Percentiles rank a stretch among this genome's conserved stretches.
phyloP scores from a whole-genome alignment of 2,329 filamentous ascomycete genomes.

The Ceratocystis cubensis region DNA sequence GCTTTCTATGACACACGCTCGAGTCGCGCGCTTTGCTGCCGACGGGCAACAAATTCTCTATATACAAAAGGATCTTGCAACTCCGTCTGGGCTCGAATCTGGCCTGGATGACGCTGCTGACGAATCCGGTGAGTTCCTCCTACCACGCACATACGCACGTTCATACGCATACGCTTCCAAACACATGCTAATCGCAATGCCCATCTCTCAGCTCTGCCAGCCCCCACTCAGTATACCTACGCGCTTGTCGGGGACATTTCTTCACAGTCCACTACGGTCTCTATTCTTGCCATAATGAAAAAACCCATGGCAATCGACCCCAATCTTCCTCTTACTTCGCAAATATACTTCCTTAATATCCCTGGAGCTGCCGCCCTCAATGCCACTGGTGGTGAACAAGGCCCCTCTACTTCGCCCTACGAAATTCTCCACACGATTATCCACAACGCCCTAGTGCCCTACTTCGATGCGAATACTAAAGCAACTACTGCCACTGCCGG shows the following conservation, averaged over 20 bases:
- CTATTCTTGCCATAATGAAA: constrained; percentile 83
- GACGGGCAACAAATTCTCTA: constrained; percentile 83
- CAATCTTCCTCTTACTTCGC: constrained; percentile 65
- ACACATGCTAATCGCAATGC: not conserved
- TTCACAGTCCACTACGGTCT: constrained; percentile 63
- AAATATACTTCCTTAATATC: constrained; percentile 87
- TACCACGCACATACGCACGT: not conserved
- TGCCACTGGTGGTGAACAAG: constrained; percentile 55
- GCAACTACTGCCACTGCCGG: constrained; percentile 52
- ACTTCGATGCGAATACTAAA: constrained; percentile 94
- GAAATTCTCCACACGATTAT: constrained; percentile 87
- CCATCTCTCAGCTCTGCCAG: constrained; percentile 25
- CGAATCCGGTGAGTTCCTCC: constrained; percentile 32
- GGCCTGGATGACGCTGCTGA: constrained; percentile 39
- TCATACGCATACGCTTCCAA: not conserved
- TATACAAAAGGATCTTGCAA: constrained; percentile 67
- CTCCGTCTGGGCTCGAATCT: constrained; percentile 40
- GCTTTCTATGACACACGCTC: constrained; percentile 67
- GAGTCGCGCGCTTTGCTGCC: constrained; percentile 78
- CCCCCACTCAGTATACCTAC: constrained; percentile 54
- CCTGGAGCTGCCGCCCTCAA: constrained; percentile 65
- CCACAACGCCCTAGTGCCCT: constrained; percentile 81
- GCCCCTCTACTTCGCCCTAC: constrained; percentile 66
- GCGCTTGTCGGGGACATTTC: constrained; percentile 71
- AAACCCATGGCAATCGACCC: constrained; percentile 78